Evolutionary conservation across 2,329 filamentous ascomycete genomes (phyloP), one percentile per base, ranked within the genome.

Genomic region (Aspergillus tubingensis): DNA sequence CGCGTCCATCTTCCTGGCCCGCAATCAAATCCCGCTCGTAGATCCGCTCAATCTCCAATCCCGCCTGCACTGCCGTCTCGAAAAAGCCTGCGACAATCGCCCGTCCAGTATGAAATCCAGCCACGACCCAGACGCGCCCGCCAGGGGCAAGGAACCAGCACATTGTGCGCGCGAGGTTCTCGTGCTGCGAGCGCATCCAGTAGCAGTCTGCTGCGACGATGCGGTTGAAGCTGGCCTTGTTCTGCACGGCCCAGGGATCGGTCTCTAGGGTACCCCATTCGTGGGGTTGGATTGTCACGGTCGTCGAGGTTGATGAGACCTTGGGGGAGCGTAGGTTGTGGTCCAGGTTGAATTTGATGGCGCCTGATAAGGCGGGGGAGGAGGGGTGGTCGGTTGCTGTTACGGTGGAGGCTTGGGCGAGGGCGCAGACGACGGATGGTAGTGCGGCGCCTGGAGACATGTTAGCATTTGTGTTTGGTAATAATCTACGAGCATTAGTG

Each of bases 181-280:
- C 76, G 67, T 88, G 85, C 72, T 87, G 81, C 21, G 74, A 73
- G 0, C 74, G 76, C 81, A 87, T 85, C 85, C 85, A 88, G 61
- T 83, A 80, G 72, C 85, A 87, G 67, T 88, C 86, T 54, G 85
- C 85, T 1, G 84, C 83, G 10, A 88, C 77, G 54, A 88, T 82
- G 19, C 83, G 80, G 1, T 80, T 81, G 68, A 82, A 88, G 5
- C 65, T 59, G 8, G 76, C 75, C 11, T 74, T 74, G 58, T 76
- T 64, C 4, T 64, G 53, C 2, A 61, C 52, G 1, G 77, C 68
- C 62, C 85, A 85, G 3, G 72, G 44, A 15, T 73, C 68, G 10
- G 76, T 74, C 1, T 67, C 63, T 2, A 81, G 67, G 1, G 78
- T 75, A 23, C 84, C 84, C 85, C 85, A 87, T 72, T 78, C 73